phyloP scores from a whole-genome alignment of 225 moss, liverwort and hornwort genomes.

The Ulota crispa region DNA sequence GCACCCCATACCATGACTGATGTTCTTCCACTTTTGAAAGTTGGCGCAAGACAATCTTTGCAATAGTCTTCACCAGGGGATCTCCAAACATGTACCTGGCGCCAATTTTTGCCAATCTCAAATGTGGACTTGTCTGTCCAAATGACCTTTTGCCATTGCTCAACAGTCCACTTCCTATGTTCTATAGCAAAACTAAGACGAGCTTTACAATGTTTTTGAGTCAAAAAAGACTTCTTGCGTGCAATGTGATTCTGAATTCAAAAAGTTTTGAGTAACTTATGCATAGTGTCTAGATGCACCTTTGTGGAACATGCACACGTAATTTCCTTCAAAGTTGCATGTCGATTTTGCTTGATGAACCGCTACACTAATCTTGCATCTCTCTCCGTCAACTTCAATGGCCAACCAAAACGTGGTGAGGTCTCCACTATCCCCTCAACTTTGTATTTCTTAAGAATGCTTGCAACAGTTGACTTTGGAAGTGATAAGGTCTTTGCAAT shows the following conservation, averaged over 20 bases:
- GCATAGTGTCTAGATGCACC: too few species aligned
- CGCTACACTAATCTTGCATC: too few species aligned
- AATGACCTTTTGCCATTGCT: neutral
- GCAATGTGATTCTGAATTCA: neutral
- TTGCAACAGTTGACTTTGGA: too few species aligned
- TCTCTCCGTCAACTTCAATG: too few species aligned
- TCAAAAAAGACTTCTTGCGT: neutral
- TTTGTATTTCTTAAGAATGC: too few species aligned
- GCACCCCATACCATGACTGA: neutral
- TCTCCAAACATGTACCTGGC: neutral
- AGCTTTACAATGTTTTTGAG: neutral
- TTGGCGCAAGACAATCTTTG: neutral
- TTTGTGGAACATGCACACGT: too few species aligned
- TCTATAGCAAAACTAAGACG: neutral
- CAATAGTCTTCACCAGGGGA: neutral
- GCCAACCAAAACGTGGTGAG: too few species aligned
- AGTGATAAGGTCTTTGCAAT: too few species aligned
- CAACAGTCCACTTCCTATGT: neutral
- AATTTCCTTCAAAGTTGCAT: too few species aligned
- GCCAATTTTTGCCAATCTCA: neutral
- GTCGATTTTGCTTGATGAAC: too few species aligned
- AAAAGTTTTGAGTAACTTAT: neutral
- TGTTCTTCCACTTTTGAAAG: neutral
- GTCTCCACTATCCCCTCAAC: too few species aligned
- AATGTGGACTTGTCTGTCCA: neutral